Base-by-base conservation (phyloP, 75 land plant species). In the Picea sitchensis region DNA sequence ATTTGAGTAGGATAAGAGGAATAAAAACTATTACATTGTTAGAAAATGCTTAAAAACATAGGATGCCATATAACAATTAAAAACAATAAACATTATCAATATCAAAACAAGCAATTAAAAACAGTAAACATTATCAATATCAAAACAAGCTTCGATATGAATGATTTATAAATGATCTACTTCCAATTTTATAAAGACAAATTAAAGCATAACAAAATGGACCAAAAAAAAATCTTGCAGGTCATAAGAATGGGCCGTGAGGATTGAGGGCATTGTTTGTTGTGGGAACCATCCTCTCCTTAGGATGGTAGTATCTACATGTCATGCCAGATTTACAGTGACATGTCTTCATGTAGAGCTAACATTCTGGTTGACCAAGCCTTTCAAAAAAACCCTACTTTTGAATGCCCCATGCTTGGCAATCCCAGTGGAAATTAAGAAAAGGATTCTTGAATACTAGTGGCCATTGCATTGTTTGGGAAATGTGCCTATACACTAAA, bases 331-430 rank as follows among this genome's bases (percentile, higher is more conserved):
- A 97, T 76, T 97, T 97, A 80, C 99, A 97, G 82, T 94, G 95
- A 51, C 99, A 26, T 44, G 99, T 97, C 78, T 97, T 97, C 93
- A 97, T 90, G 85, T 97, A 97, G 78, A 91, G 94, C 72, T 94
- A 94, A 80, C 99, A 97, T 57, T 95, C 99, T 61, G 90, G 98
- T 76, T 93, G 91, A 47, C 88, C 96, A 60, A 90, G 93, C 76
- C 93, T 87, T 82, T 89, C 90, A 62, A 92, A 89, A 89, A 79
- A 91, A 91, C 61, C 34, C 41, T 61, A 91, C 77, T 54, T 91
- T 79, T 76, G 88, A 90, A 65, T 87, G 74, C 0, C 93, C 93
- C 85, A 90, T 82, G 51, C 89, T 87, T 54, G 88, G 73, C 62
- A 93, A 85, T 44, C 89, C 86, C 57, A 91, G 82, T 65, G 84